These are phyloP conservation scores for Tetrastigma voinierianum DNA, from an alignment of 164 flowering plant genomes.

Conservation along the genomic window DNA sequence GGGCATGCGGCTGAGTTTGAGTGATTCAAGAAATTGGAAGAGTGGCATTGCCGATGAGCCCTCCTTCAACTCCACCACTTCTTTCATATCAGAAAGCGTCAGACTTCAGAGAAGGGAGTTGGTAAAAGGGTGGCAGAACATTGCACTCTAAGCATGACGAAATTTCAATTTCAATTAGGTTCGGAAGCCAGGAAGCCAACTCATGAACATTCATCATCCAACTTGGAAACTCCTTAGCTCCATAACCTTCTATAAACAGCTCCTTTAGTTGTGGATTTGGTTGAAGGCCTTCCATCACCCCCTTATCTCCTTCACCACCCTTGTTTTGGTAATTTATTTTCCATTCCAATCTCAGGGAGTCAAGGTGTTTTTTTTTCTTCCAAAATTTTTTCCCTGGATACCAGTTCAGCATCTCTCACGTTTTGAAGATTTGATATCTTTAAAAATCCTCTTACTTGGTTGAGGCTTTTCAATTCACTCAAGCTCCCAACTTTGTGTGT, in stretches of 20 bases:
- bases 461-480: not conserved
- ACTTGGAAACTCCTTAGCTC: not conserved
- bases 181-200: not conserved
- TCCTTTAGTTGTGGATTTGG: not conserved
- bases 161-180: not conserved
- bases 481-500: not conserved
- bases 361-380: not conserved
- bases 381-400: not conserved
- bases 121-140: not conserved
- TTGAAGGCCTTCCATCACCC: not conserved
- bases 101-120: not conserved
- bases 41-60: not conserved
- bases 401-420: not conserved
- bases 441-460: not conserved
- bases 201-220: not conserved
- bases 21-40: not conserved
- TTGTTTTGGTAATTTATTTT: no score
- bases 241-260: not conserved
- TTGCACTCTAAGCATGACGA: not conserved
- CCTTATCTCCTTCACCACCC: not conserved
- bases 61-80: not conserved
- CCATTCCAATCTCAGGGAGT: not conserved
- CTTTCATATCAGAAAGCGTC: not conserved
- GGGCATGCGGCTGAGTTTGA: not conserved
- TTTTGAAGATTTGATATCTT: not conserved